Conservation (phyloP, 2,329 filamentous ascomycete genomes). For the Alternaria triticina region DNA sequence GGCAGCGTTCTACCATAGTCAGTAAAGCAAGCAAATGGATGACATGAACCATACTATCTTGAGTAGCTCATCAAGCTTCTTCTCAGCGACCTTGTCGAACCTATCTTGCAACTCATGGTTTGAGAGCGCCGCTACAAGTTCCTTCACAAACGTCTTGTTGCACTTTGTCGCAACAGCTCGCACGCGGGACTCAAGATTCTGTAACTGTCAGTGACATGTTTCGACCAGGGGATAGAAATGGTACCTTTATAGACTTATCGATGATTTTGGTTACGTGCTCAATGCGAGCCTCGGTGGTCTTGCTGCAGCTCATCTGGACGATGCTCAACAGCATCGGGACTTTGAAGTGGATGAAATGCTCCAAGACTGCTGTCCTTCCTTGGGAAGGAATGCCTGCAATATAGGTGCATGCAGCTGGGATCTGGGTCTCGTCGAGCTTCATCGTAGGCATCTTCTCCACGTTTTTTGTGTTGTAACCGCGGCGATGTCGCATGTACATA, state of each 20-base stretch:
- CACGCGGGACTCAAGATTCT: not conserved
- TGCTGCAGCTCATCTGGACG: constrained; percentile 26
- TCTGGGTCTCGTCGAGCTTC: constrained; percentile 17
- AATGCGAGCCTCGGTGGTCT: constrained; percentile 16
- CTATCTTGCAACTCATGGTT: not conserved
- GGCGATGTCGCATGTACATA: constrained; percentile 22
- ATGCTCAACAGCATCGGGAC: constrained; percentile 15
- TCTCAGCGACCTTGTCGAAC: constrained; percentile 3
- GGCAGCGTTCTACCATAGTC: not conserved
- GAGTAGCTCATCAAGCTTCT: not conserved
- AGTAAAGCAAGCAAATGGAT: not conserved
- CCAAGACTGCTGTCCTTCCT: constrained; percentile 11
- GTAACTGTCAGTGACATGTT: not conserved
- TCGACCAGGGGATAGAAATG: not conserved
- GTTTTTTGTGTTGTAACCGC: constrained; percentile 2
- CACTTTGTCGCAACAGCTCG: not conserved
- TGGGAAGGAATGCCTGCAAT: constrained; percentile 19
- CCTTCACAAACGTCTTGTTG: not conserved
- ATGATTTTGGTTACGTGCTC: constrained; percentile 20
- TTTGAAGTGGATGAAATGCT: constrained; percentile 3
- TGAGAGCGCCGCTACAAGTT: not conserved
- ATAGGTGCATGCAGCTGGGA: constrained; percentile 18
- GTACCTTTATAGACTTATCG: constrained; percentile 6
- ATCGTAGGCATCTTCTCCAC: constrained; percentile 5
- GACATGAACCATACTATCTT: not conserved